Conservation (phyloP, 345 rosid species). For the Melaleuca quinquenervia region DNA sequence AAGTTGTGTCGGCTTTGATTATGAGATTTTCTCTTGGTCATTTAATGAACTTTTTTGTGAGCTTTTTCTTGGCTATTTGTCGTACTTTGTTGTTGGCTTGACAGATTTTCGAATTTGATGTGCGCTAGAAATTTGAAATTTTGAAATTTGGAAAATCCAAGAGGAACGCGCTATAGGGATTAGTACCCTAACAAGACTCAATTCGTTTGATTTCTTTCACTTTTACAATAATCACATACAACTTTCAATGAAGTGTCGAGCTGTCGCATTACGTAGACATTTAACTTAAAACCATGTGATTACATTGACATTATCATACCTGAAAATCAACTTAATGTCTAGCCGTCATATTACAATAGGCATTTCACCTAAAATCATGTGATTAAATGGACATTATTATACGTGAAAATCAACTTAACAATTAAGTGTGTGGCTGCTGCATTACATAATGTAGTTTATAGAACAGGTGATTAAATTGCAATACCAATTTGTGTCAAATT, state of each 20-base stretch:
- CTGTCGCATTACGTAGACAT: not conserved
- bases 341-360: not conserved
- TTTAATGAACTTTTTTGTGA: not conserved
- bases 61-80: not conserved
- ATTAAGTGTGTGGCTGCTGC: not conserved
- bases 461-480: not conserved
- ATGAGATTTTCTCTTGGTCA: not conserved
- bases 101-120: not conserved
- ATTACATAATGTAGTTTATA: not conserved
- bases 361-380: not conserved
- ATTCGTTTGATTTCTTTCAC: not conserved
- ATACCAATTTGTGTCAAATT: not conserved
- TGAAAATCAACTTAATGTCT: not conserved
- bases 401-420: not conserved
- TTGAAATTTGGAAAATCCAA: not conserved
- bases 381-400: not conserved
- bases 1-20: too few species aligned
- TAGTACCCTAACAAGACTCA: not conserved
- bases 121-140: not conserved
- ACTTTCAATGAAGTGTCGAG: not conserved
- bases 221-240: not conserved
- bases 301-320: not conserved
- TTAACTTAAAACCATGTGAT: not conserved
- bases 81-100: not conserved
- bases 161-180: accelerated